Base-by-base conservation (phyloP, 768 basidiomycete genomes). In the Kwoniella mangroviensis region DNA sequence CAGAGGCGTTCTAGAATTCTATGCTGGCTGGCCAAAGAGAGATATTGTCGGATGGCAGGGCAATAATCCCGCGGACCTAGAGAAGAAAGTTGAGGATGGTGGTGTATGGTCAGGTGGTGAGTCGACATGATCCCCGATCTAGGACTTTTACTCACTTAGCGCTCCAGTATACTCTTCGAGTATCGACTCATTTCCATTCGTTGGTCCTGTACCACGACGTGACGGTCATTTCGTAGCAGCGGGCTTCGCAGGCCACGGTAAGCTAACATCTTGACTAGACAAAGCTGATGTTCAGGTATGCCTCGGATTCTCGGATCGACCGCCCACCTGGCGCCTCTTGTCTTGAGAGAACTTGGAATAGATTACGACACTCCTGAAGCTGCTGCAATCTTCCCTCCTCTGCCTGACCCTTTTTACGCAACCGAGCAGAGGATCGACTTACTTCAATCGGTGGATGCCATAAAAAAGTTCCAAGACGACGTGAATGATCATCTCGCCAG, bases 61-160 rank as follows among this genome's bases (percentile, higher is more conserved):
- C 7, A 40, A 64, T 4, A 58, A 71, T 19, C 51, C 43, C 3
- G 73, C 73, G 1, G 66, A 60, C 22, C 59, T 74, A 45, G 69
- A 41, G 24, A 41, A 51, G 15, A 40, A 28, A 19, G 42, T 34
- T n/a, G 60, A 76, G 7, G 70, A 74, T 4, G 75, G 69, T 9
- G 69, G 73, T 63, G 75, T 76, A 4, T 76, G 75, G 73, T 67
- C 73, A 7, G 73, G 75, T 7, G 62, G 75, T 75, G 69, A 65
- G 75, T 73, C 6, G 11, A 22, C 49, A 43, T 34, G 34, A 34
- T 34, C 34, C 34, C 34, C 3, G 34, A 34, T 34, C 6, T 34
- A 34, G 34, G 34, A 34, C 34, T 34, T 34, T 34, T 1, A 34
- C 19, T 49, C 45, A 49, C 45, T 49, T 49, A 9, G 34, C 34